Conservation (phyloP, 192 early-diverging fungal genomes). For the Coemansia biformis region DNA sequence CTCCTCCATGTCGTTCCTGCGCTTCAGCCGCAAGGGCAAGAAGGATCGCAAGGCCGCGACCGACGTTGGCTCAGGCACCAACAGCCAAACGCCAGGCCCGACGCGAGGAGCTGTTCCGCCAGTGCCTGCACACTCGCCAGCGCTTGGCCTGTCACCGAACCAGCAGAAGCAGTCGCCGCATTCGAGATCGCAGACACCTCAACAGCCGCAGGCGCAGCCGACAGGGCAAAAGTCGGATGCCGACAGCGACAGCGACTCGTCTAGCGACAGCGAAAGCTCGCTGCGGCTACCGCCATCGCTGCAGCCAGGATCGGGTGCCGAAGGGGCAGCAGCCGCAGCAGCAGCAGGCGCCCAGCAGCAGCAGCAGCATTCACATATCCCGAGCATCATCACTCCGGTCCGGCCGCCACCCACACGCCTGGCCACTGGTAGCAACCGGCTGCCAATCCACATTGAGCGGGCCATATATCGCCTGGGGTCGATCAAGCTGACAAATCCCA, state of each 20-base stretch:
- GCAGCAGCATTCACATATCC: slow-evolving; percentile 23
- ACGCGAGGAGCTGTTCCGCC: no score
- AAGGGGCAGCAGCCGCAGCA: no score
- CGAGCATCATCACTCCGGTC: slow-evolving; percentile 51
- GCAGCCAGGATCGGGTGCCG: slow-evolving; percentile 2
- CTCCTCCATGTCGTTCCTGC: slow-evolving; percentile 41
- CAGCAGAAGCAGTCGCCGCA: no score
- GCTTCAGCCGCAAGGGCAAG: slow-evolving; percentile 44
- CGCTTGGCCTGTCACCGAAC: neutral
- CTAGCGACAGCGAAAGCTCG: slow-evolving; percentile 16
- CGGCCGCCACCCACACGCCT: slow-evolving; percentile 43
- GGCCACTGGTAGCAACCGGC: slow-evolving; percentile 31
- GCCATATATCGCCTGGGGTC: slow-evolving; percentile 70
- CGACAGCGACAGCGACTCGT: slow-evolving; percentile 11
- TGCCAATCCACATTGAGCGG: slow-evolving; percentile 73
- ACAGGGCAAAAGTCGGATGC: no score
- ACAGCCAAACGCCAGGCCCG: neutral
- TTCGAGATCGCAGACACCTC: no score
- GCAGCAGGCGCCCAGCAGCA: slow-evolving; percentile 1
- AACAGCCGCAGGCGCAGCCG: no score
- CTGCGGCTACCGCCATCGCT: slow-evolving; percentile 7
- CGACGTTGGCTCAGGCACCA: slow-evolving; percentile 12
- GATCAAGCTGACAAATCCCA: slow-evolving; percentile 69
- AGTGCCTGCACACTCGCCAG: no score
- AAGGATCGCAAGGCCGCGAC: slow-evolving; percentile 19